Conservation (phyloP, 73 alveolate genomes). For the Paramecium sonneborni region DNA sequence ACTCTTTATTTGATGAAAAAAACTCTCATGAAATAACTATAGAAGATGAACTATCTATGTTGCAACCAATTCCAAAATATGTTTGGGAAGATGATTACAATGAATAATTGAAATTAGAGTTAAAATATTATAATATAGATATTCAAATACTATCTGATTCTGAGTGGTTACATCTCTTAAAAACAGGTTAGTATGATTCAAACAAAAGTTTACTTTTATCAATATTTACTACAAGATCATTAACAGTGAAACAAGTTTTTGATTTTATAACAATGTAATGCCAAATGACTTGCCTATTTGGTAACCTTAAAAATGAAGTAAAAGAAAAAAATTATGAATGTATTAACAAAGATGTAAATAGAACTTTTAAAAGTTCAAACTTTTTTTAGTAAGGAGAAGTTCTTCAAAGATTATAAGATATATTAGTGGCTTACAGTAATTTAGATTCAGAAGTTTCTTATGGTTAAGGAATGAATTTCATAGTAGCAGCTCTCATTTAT, state of each 20-base stretch:
- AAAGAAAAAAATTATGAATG: not conserved
- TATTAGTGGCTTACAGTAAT: constrained; percentile 26
- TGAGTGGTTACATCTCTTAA: not conserved
- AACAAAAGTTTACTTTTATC: not conserved
- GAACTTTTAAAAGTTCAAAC: not conserved
- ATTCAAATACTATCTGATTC: not conserved
- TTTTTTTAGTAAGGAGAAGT: not conserved
- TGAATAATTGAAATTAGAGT: constrained; percentile 11
- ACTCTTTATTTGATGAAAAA: not conserved
- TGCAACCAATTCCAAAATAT: not conserved
- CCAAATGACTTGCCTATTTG: not conserved
- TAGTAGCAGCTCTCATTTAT: not conserved
- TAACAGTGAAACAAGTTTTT: not conserved
- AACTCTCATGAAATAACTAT: not conserved
- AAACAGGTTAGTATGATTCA: not conserved
- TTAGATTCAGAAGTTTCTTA: not conserved
- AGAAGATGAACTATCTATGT: not conserved
- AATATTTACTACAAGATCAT: not conserved
- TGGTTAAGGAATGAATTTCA: constrained; percentile 51
- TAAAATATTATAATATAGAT: not conserved
- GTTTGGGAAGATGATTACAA: constrained; percentile 40
- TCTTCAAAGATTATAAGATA: not conserved
- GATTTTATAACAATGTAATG: constrained; percentile 15
- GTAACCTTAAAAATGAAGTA: not conserved
- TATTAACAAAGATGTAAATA: not conserved